These are phyloP conservation scores for Ulota crispa DNA, from an alignment of 225 moss, liverwort and hornwort species.

Conservation along the genomic window DNA sequence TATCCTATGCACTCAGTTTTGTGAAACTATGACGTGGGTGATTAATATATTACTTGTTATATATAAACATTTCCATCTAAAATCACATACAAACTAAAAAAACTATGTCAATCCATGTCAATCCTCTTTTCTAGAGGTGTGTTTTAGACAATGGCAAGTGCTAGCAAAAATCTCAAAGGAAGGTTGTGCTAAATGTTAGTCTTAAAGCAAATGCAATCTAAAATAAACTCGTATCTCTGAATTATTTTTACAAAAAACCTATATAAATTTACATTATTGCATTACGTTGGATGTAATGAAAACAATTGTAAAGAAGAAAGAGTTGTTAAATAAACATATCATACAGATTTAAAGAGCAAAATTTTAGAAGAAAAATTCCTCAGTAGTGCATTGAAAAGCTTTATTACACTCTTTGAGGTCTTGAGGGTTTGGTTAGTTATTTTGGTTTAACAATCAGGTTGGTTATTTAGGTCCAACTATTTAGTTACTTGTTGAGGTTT, in stretches of 20 bases:
- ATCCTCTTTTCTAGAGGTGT: background rate
- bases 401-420: accelerated
- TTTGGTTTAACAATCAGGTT: background rate
- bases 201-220: too few species aligned
- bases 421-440: background rate
- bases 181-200: too few species aligned
- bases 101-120: too few species aligned
- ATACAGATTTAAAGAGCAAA: background rate
- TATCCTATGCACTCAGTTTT: background rate
- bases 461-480: background rate
- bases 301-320: background rate
- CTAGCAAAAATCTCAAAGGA: too few species aligned
- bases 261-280: background rate
- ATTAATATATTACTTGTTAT: too few species aligned
- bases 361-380: background rate
- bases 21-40: background rate
- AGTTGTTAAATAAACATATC: background rate
- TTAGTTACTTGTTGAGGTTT: background rate
- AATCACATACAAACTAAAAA: background rate
- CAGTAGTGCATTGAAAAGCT: background rate
- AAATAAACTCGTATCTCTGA: too few species aligned
- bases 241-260: too few species aligned
- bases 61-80: background rate
- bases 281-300: background rate
- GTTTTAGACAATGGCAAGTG: too few species aligned